These are phyloP conservation scores for Boechera divaricarpa DNA, from an alignment of 345 rosid species.

Conservation along the genomic window DNA sequence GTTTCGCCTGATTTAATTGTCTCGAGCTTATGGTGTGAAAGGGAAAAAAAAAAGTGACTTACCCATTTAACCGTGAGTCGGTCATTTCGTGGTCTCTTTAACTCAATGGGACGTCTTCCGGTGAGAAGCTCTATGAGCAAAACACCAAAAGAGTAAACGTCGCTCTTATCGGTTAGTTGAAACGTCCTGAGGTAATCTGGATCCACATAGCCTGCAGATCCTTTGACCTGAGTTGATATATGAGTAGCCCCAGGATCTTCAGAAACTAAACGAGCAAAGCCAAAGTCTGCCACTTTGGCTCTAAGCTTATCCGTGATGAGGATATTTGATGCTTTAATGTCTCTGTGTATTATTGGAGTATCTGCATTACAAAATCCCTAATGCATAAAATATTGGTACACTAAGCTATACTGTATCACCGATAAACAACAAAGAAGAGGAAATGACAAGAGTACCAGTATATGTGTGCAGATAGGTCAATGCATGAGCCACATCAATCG, in stretches of 20 bases:
- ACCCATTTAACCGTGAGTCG: conserved; percentile 76
- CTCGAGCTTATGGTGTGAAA: conserved; percentile 2
- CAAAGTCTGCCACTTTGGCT: conserved; percentile 94
- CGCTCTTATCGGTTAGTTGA: conserved; percentile 82
- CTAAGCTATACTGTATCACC: neutral
- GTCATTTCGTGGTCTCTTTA: conserved; percentile 55
- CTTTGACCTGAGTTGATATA: conserved; percentile 84
- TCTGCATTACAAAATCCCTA: conserved; percentile 52
- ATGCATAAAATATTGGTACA: neutral
- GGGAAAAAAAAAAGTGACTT: conserved; percentile 22
- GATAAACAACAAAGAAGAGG: neutral
- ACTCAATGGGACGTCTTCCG: conserved; percentile 77
- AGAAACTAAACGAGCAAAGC: conserved; percentile 69
- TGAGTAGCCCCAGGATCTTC: conserved; percentile 70
- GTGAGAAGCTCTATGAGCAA: conserved; percentile 75
- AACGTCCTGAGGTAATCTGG: conserved; percentile 84
- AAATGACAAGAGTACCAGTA: conserved; percentile 55
- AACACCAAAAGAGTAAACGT: conserved; percentile 88
- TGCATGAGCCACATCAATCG: conserved; percentile 96
- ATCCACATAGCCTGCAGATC: conserved; percentile 79
- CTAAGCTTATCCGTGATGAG: conserved; percentile 76
- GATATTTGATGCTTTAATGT: conserved; percentile 82
- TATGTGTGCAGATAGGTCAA: conserved; percentile 86
- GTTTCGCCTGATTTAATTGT: neutral
- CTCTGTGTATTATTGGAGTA: conserved; percentile 89